Percentiles rank a stretch among this genome's conserved stretches.
Evolutionary conservation across 768 basidiomycete species (phyloP).

Genomic region (Scleroderma bovista): DNA sequence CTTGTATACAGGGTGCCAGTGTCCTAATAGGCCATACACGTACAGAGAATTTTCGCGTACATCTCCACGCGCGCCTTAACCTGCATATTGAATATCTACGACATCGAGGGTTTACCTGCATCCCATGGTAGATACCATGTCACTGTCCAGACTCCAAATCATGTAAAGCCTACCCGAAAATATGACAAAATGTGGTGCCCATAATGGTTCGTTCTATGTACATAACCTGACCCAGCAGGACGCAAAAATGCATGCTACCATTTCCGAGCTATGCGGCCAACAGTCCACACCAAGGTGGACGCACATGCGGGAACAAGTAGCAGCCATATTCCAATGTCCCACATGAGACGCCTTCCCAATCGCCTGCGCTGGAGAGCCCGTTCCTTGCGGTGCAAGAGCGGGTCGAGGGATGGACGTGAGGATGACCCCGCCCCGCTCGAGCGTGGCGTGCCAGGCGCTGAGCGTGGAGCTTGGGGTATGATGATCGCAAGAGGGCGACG

Average conservation of each 20-base stretch:
- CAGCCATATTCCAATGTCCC: constrained; percentile 84
- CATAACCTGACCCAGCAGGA: background rate
- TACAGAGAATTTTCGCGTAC: no score
- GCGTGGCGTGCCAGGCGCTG: constrained; percentile 16
- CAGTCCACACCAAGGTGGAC: constrained; percentile 52
- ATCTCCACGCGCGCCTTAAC: no score
- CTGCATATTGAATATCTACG: no score
- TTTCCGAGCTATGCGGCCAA: constrained; percentile 43
- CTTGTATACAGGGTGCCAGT: no score
- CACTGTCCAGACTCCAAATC: no score
- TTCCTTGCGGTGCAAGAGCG: constrained; percentile 84
- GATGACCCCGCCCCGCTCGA: constrained; percentile 12
- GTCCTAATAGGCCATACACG: no score
- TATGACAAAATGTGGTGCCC: no score
- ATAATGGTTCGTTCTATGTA: background rate
- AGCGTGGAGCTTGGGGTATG: constrained; percentile 46
- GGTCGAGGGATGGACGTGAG: constrained; percentile 42
- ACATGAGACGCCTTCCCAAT: constrained; percentile 64
- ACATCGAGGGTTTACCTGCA: no score
- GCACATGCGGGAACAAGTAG: constrained; percentile 57
- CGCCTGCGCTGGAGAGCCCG: constrained; percentile 71
- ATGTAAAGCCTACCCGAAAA: no score
- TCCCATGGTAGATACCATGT: no score
- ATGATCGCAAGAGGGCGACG: constrained; percentile 80
- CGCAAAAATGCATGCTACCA: constrained; percentile 38